Evolutionary conservation across 2,329 filamentous ascomycete species (phyloP).

Genomic region (Fusarium albidum): DNA sequence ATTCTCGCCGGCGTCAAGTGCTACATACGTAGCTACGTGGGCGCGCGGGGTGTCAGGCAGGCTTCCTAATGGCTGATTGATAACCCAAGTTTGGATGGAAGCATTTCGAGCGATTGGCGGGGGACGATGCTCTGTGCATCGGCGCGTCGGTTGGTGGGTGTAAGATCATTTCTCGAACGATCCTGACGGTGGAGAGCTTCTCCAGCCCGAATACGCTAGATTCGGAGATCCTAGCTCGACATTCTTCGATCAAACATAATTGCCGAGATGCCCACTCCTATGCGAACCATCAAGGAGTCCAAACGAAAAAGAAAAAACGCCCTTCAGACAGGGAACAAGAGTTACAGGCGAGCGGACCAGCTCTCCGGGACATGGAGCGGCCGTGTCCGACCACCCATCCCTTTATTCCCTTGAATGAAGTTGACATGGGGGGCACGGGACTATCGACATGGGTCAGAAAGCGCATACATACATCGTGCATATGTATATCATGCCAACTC

Average conservation of each 20-base stretch:
- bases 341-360: conserved; percentile 9
- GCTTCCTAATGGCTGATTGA: conserved; percentile 9
- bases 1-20: conserved; percentile 2
- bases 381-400: conserved; percentile 10
- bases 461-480: conserved; percentile 34
- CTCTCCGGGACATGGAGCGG: conserved; percentile 10
- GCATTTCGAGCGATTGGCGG: conserved; percentile 6
- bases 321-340: not conserved
- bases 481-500: conserved; percentile 40
- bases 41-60: conserved; percentile 13
- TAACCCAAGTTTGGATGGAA: conserved; percentile 12
- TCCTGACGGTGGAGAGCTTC: conserved; percentile 13
- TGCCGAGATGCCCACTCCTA: not conserved
- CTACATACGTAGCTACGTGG: not conserved
- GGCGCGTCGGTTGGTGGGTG: conserved; percentile 2
- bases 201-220: conserved; percentile 9
- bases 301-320: not conserved
- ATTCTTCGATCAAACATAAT: not conserved
- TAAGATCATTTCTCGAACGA: conserved; percentile 31
- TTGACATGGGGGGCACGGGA: conserved; percentile 17
- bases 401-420: not conserved
- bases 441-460: conserved; percentile 25
- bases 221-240: not conserved
- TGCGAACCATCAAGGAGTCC: conserved; percentile 1
- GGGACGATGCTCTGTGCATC: conserved; percentile 9